Evolutionary conservation across 2,329 filamentous ascomycete species (phyloP).

Genomic region (Geoglossum cookeanum): DNA sequence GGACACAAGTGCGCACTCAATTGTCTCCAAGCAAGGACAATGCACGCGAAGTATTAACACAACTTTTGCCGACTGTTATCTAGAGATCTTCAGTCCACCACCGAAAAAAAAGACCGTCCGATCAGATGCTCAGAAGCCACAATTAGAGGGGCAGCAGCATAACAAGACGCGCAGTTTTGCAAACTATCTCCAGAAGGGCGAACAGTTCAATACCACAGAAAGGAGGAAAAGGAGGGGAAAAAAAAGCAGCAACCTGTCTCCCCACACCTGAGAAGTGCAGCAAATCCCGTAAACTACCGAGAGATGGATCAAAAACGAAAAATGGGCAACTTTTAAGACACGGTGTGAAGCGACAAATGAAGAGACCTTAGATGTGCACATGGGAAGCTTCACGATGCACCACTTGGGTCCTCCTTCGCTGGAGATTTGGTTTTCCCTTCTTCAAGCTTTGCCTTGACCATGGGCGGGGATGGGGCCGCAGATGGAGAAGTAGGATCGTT

Average conservation of each 20-base stretch:
- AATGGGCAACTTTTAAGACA: conserved; percentile 2
- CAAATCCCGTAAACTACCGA: conserved; percentile 2
- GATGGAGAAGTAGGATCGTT: conserved; percentile 29
- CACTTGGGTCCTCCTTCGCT: background rate
- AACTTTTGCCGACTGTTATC: conserved; percentile 1
- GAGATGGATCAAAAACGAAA: background rate
- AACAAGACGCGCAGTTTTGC: background rate
- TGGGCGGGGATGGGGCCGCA: conserved; percentile 26
- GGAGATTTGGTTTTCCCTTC: conserved; percentile 5
- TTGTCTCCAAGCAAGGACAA: background rate
- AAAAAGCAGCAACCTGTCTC: conserved; percentile 2
- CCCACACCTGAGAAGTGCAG: conserved; percentile 3
- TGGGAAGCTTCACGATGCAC: background rate
- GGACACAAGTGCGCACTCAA: background rate
- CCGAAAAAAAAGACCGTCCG: background rate
- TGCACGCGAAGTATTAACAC: conserved; percentile 2
- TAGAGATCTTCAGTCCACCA: background rate
- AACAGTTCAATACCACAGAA: background rate
- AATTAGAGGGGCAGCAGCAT: background rate
- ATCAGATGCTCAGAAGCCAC: background rate
- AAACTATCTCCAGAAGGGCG: background rate
- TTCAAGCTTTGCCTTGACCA: conserved; percentile 26
- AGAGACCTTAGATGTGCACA: background rate
- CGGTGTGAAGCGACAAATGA: background rate
- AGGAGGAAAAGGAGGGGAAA: too few species aligned